Base-by-base conservation (phyloP, 371 early-diverging fungal species). In the Lichtheimia corymbifera region DNA sequence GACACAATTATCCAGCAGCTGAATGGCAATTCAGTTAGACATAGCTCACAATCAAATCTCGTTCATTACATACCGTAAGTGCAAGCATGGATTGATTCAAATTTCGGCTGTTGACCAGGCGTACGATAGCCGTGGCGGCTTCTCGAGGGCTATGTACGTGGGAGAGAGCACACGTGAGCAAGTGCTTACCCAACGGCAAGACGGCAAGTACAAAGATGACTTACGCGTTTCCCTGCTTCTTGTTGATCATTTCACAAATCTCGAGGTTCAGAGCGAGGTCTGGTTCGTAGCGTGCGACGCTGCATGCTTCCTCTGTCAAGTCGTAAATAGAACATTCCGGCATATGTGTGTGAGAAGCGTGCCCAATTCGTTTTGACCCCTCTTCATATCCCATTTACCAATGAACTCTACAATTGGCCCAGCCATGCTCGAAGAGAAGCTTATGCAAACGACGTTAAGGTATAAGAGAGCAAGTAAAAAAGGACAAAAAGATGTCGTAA, bases 1-100 rank as follows among this genome's bases (percentile, higher is more conserved):
- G 60, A 97, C 93, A 69, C 96, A 93, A 61, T 90, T 90, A 76
- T 99, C 99, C 58, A 98, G 82, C 5, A 97, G 86, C 93, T 92
- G 58, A 47, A 18, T 14, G 13, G 5, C 1, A 7, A 53, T 7
- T 24, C 22, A 27, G 49, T 41, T 11, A 28, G 11, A 11, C 17
- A 13, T 12, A 14, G 7, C 6, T 45, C 25, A 27, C 9, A 17
- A 11, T 45, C 17, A 5, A 24, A 18, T n/a, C 2, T 4, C 20
- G 14, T 40, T 35, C 13, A 7, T 50, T 11, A n/a, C 62, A 69
- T 84, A 91, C 92, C 50, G 85, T 83, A 54, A 96, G 82, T 7
- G 95, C 93, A 53, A 92, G 74, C 80, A 91, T 79, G 18, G 89
- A 85, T 44, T 90, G 88, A 65, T 80, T 84, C 59, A 81, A 74